phyloP scores from a whole-genome alignment of 768 basidiomycete genomes.

The Russula ochroleuca region DNA sequence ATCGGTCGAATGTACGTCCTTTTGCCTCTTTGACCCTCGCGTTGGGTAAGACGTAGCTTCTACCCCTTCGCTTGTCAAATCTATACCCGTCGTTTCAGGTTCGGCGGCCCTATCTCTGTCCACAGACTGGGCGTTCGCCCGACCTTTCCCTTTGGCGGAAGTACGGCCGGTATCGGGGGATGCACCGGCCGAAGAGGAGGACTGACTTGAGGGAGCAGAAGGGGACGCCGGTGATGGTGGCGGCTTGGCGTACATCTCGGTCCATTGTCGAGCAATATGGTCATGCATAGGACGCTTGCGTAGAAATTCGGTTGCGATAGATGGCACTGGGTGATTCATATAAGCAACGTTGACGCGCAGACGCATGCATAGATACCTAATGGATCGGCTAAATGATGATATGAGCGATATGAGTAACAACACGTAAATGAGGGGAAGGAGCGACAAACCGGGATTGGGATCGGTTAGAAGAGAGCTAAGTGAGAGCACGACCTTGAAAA shows the following conservation, averaged over 20 bases:
- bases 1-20: constrained; percentile 6
- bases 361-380: constrained; percentile 17
- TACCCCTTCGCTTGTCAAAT: constrained; percentile 21
- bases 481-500: constrained; percentile 93
- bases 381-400: constrained; percentile 22
- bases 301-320: constrained; percentile 35
- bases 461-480: constrained; percentile 90
- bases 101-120: constrained; percentile 1
- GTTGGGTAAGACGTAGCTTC: constrained; percentile 6
- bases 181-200: neutral
- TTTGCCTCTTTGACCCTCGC: constrained; percentile 26
- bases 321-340: constrained; percentile 29
- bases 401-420: constrained; percentile 1
- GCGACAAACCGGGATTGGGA: constrained; percentile 79
- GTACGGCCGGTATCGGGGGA: neutral
- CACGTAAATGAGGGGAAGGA: neutral
- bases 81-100: constrained; percentile 12
- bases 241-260: constrained; percentile 33
- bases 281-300: constrained; percentile 38
- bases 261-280: constrained; percentile 41
- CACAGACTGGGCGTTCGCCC: constrained; percentile 8
- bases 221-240: neutral
- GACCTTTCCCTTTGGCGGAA: constrained; percentile 26
- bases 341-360: neutral
- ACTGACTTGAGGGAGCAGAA: neutral